Conservation (phyloP, 78 protist species). For the Mantamonas sphyraenae region DNA sequence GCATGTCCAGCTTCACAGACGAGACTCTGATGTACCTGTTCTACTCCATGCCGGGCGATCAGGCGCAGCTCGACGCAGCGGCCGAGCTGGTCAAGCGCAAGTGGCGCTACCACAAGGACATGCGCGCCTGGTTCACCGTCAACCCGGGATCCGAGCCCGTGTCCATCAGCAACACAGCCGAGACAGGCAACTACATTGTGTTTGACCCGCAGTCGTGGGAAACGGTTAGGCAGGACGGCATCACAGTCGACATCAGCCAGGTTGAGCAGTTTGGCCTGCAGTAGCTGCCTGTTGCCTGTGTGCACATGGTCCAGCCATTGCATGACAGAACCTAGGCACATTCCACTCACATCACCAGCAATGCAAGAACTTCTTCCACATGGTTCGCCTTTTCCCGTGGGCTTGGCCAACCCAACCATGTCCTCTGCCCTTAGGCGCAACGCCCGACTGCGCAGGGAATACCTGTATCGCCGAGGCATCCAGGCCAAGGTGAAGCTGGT, state of each 20-base stretch:
- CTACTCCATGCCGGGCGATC: conserved; percentile 88
- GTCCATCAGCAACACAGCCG: conserved; percentile 30
- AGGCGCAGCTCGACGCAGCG: conserved; percentile 75
- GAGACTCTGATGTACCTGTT: conserved; percentile 89
- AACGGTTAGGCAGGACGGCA: conserved; percentile 43
- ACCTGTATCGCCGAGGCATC: conserved; percentile 69
- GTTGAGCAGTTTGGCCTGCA: conserved; percentile 48
- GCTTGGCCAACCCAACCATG: no score
- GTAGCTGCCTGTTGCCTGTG: no score
- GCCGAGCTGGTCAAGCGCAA: conserved; percentile 67
- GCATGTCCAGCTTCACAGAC: conserved; percentile 58
- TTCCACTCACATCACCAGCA: no score
- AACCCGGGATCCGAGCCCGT: conserved; percentile 36
- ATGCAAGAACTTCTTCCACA: no score
- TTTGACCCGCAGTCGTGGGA: conserved; percentile 59
- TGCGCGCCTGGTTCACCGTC: conserved; percentile 63
- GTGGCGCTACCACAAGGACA: conserved; percentile 85
- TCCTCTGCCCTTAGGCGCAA: conserved; percentile 39
- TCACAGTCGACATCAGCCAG: conserved; percentile 39
- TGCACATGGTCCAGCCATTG: no score
- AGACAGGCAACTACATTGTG: conserved; percentile 44
- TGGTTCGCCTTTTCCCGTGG: no score
- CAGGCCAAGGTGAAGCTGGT: conserved; percentile 58
- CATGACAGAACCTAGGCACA: no score
- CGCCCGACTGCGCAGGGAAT: conserved; percentile 71